Conservation (phyloP, 2,329 filamentous ascomycete genomes). For the Aspergillus glaucus region DNA sequence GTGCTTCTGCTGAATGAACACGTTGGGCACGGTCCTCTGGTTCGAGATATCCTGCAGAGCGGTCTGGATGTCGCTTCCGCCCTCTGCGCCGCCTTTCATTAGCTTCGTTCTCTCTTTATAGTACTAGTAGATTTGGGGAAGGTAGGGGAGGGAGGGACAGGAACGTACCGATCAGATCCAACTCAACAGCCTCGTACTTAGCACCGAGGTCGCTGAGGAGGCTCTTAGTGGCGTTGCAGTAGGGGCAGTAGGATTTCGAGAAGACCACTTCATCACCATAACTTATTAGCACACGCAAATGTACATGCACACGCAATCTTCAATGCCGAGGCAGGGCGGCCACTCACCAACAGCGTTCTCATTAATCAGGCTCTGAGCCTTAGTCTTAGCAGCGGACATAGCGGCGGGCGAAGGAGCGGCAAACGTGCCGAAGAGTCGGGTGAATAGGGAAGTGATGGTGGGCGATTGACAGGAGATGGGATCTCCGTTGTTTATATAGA, state of each 20-base stretch:
- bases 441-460: conserved; percentile 63
- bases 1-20: conserved; percentile 85
- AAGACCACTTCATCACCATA: conserved; percentile 61
- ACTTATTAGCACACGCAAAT: not conserved
- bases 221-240: conserved; percentile 75
- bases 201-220: conserved; percentile 64
- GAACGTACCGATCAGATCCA: conserved; percentile 73
- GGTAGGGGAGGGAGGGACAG: not conserved
- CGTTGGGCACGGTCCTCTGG: conserved; percentile 90
- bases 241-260: conserved; percentile 94
- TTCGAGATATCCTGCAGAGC: conserved; percentile 72
- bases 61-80: conserved; percentile 75
- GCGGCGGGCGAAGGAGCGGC: conserved; percentile 52
- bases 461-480: conserved; percentile 13
- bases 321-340: not conserved
- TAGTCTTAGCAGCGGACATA: conserved; percentile 78
- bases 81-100: conserved; percentile 49
- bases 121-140: too few species aligned
- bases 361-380: conserved; percentile 80
- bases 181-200: conserved; percentile 69
- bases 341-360: conserved; percentile 74
- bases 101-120: not conserved
- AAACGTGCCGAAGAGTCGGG: conserved; percentile 61
- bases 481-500: not conserved
- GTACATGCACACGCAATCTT: not conserved